Conservation (phyloP, 2,329 filamentous ascomycete species). For the Tolypocladium cylindrosporum region DNA sequence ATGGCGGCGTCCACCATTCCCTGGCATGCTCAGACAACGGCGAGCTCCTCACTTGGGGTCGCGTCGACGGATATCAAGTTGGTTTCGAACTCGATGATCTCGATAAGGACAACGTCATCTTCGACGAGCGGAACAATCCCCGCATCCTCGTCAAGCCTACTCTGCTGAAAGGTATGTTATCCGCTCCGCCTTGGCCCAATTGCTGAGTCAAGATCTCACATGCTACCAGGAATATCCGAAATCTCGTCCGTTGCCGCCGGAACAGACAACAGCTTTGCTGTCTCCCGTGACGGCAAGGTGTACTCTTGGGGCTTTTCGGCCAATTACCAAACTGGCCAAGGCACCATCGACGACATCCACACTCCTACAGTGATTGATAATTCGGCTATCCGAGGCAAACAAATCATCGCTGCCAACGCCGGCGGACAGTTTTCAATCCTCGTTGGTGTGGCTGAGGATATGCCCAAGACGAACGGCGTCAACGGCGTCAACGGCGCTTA, state of each 20-base stretch:
- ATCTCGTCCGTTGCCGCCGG: conserved; percentile 49
- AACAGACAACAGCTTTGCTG: conserved; percentile 64
- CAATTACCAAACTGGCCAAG: conserved; percentile 71
- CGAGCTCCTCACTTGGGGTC: conserved; percentile 50
- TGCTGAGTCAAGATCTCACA: background rate
- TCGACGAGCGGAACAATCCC: conserved; percentile 50
- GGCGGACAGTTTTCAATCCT: conserved; percentile 75
- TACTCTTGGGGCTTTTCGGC: conserved; percentile 75
- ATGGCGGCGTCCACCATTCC: conserved; percentile 68
- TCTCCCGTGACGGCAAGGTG: conserved; percentile 59
- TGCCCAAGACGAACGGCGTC: conserved; percentile 18
- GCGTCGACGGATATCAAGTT: conserved; percentile 40
- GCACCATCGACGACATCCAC: conserved; percentile 68
- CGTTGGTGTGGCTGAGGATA: conserved; percentile 30
- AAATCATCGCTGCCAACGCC: conserved; percentile 69
- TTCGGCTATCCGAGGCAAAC: conserved; percentile 65
- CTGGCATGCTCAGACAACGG: conserved; percentile 49
- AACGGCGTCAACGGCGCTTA: background rate
- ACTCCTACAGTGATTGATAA: conserved; percentile 76
- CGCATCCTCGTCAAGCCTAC: conserved; percentile 49
- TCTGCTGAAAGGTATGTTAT: conserved; percentile 31
- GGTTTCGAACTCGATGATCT: conserved; percentile 46
- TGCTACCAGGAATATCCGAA: conserved; percentile 34
- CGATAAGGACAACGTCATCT: conserved; percentile 43
- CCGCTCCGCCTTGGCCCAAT: background rate